Evolutionary conservation across 768 basidiomycete genomes (phyloP).

Genomic region (Xanthoconium purpureum): DNA sequence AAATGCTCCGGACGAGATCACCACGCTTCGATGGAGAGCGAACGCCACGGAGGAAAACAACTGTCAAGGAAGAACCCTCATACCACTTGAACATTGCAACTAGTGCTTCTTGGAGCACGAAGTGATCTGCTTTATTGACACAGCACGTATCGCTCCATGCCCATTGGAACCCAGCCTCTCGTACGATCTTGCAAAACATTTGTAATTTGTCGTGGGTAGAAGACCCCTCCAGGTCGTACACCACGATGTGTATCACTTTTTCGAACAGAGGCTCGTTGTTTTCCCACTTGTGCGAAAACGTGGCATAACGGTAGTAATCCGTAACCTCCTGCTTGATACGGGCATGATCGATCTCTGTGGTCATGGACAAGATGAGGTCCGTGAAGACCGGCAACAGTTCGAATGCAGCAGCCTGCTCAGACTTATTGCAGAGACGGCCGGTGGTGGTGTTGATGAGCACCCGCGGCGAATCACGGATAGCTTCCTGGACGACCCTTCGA

Average conservation of each 20-base stretch:
- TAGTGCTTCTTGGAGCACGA: background rate
- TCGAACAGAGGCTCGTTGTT: too few species aligned
- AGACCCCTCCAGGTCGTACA: too few species aligned
- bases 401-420: background rate
- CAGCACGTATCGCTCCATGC: background rate
- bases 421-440: background rate
- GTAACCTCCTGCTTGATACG: too few species aligned
- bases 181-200: too few species aligned
- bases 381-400: background rate
- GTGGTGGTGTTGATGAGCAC: conserved; percentile 2
- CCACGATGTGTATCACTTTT: too few species aligned
- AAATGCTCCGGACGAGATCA: background rate
- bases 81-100: background rate
- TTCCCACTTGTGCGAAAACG: too few species aligned
- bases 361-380: background rate
- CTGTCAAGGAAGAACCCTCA: background rate
- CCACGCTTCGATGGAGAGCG: background rate
- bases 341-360: background rate
- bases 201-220: too few species aligned
- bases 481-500: background rate
- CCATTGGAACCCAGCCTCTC: too few species aligned
- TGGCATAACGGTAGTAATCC: too few species aligned
- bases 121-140: background rate
- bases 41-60: background rate
- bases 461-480: background rate